Base-by-base conservation (phyloP, 805 yeast species). In the Metschnikowia henanensis region DNA sequence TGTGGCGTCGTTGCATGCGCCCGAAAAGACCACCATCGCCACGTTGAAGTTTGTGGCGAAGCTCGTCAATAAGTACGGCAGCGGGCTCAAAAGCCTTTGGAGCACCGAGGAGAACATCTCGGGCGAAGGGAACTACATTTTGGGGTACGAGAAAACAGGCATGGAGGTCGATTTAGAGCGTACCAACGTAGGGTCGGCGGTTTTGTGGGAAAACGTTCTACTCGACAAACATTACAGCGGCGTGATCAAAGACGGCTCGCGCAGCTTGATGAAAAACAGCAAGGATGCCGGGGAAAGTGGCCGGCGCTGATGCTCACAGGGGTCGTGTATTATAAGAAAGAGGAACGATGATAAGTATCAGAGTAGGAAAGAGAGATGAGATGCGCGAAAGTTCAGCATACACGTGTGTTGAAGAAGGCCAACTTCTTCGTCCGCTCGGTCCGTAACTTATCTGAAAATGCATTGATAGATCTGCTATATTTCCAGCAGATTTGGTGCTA, bases 71-170 rank as follows among this genome's bases (percentile, higher is more conserved):
- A 77, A 85, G 60, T 85, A 83, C 61, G 75, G 72, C 23, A 83
- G 88, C 32, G 84, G 83, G 40, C 66, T 89, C 35, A 76, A 80
- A 39, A 87, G 95, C 1, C 68, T 92, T 39, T 89, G 84, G 67
- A 81, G 88, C 18, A 87, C 97, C 1, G 96, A 90, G 37, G 99
- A 94, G 59, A 76, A 94, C 52, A 78, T 94, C 31, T 81, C 81
- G 30, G 90, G 92, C 46, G 98, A 97, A 37, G 76, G 76, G 6
- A 43, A 56, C 19, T 71, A 71, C 45, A 72, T 74, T 12, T 85
- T 84, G 58, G 78, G 80, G 21, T 72, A 83, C 52, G 89, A 81
- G 37, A 50, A 57, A 29, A 78, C 77, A 41, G 59, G 55, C 30
- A 50, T 60, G 39, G 72, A 67, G 41, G 68, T 71, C 6, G 82